phyloP scores from a whole-genome alignment of 2,329 filamentous ascomycete species.

The Rhynchosporium secalis region DNA sequence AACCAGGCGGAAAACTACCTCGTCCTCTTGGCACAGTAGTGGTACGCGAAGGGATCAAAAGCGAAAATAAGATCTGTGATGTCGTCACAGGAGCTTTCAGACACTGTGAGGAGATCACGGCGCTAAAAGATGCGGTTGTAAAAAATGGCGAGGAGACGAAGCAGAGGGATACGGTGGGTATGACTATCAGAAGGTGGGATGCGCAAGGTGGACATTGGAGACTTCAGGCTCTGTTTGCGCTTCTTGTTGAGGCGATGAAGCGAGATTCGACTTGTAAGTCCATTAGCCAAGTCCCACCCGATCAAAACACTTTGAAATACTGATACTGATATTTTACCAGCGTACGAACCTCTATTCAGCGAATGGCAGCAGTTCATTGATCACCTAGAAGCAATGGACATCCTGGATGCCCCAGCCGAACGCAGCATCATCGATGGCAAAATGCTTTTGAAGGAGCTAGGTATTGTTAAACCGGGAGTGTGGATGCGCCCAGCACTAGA shows the following conservation, averaged over 20 bases:
- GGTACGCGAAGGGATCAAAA: constrained; percentile 75
- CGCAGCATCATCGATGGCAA: constrained; percentile 73
- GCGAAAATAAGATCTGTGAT: constrained; percentile 72
- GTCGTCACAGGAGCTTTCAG: constrained; percentile 64
- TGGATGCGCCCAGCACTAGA: constrained; percentile 84
- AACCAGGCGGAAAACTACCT: constrained; percentile 49
- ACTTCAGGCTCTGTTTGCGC: constrained; percentile 66
- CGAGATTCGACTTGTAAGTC: constrained; percentile 26
- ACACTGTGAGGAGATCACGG: constrained; percentile 63
- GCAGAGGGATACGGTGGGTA: constrained; percentile 66
- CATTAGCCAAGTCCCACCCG: too few relatives aligned
- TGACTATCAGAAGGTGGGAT: constrained; percentile 74
- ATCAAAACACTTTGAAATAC: too few relatives aligned
- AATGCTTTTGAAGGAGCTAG: constrained; percentile 66
- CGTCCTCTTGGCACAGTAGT: constrained; percentile 63
- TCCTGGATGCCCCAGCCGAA: constrained; percentile 58
- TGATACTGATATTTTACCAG: constrained; percentile 19
- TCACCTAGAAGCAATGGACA: constrained; percentile 53
- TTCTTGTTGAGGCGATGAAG: constrained; percentile 63
- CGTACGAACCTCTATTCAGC: constrained; percentile 44
- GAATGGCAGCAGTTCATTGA: constrained; percentile 58
- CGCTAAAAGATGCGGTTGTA: constrained; percentile 56
- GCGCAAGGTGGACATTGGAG: constrained; percentile 63
- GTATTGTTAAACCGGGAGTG: constrained; percentile 67
- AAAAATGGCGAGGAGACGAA: constrained; percentile 47